These are phyloP conservation scores for Viola pubescens DNA, from an alignment of 441 rosid genomes.

Conservation along the genomic window DNA sequence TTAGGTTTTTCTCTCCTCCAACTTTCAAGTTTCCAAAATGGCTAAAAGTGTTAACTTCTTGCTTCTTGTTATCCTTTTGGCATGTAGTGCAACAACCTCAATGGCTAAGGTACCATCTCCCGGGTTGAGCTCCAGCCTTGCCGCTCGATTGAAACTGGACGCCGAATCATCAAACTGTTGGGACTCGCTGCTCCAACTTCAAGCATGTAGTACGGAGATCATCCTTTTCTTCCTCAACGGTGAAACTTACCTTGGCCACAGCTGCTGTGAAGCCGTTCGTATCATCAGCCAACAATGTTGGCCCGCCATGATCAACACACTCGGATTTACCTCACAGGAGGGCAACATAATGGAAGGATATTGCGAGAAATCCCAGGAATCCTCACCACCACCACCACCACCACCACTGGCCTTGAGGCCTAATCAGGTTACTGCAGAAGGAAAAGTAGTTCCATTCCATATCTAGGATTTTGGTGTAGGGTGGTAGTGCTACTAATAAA, in stretches of 20 bases:
- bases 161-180: constrained; percentile 21
- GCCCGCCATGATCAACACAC: constrained; percentile 40
- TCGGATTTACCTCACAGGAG: constrained; percentile 43
- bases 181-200: constrained; percentile 37
- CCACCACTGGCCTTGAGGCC: background rate
- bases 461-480: too few relatives aligned
- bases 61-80: background rate
- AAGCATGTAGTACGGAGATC: constrained; percentile 33
- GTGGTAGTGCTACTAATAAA: too few relatives aligned
- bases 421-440: background rate
- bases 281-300: constrained; percentile 38
- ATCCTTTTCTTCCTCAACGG: constrained; percentile 49
- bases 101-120: background rate
- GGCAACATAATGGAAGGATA: constrained; percentile 49
- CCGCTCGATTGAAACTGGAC: background rate
- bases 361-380: constrained; percentile 20
- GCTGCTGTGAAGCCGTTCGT: constrained; percentile 41
- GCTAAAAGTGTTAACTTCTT: background rate
- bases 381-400: background rate
- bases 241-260: constrained; percentile 40
- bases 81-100: background rate
- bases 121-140: background rate
- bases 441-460: constrained; percentile 1
- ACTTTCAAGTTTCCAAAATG: background rate
- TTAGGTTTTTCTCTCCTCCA: background rate